Conservation (phyloP, 441 rosid species). For the Adansonia rubrostipa region DNA sequence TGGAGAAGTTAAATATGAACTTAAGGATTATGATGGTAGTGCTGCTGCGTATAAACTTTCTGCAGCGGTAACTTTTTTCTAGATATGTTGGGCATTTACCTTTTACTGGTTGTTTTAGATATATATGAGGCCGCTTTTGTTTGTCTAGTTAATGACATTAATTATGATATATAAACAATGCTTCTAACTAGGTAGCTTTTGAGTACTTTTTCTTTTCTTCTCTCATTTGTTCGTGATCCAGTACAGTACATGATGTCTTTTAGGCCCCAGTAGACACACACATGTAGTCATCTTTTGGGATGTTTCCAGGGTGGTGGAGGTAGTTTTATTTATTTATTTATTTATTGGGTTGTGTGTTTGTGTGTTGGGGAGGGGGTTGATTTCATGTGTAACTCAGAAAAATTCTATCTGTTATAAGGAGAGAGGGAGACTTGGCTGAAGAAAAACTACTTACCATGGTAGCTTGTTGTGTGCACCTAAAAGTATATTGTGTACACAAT, state of each 20-base stretch:
- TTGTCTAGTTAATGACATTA: neutral
- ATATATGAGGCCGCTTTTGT: neutral
- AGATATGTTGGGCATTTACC: slow-evolving; percentile 1
- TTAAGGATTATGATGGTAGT: slow-evolving; percentile 88
- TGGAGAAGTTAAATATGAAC: slow-evolving; percentile 89
- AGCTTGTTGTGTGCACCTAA: neutral
- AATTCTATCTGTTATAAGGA: neutral
- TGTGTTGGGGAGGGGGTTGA: neutral
- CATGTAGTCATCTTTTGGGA: neutral
- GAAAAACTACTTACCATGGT: neutral
- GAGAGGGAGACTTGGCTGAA: neutral
- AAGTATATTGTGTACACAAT: neutral
- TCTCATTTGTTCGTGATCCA: neutral
- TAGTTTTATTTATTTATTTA: neutral
- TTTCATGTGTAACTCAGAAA: neutral
- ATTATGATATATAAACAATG: neutral
- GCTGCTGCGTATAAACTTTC: slow-evolving; percentile 76
- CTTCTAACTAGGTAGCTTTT: slow-evolving; percentile 12
- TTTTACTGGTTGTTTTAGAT: neutral
- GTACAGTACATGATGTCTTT: neutral
- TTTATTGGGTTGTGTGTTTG: neutral
- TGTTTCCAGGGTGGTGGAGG: neutral
- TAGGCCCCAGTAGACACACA: neutral
- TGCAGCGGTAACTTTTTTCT: slow-evolving; percentile 51
- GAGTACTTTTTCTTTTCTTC: slow-evolving; percentile 1